Conservation (phyloP, 805 yeast genomes). For the Myxozyma monticola region DNA sequence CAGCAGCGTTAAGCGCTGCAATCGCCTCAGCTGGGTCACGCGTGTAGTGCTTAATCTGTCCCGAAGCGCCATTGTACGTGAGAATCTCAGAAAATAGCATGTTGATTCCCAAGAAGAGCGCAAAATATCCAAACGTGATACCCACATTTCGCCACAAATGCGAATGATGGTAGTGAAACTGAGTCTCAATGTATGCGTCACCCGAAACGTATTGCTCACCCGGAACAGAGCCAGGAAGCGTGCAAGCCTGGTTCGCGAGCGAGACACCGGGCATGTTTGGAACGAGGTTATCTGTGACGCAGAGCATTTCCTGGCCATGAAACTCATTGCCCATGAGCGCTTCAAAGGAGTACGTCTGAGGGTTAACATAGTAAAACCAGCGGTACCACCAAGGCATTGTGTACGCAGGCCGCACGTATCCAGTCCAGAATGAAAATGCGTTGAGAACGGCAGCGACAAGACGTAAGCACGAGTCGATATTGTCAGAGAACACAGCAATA, state of each 20-base stretch:
- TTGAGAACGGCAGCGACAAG: constrained; percentile 47
- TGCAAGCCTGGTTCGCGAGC: constrained; percentile 47
- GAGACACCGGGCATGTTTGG: constrained; percentile 52
- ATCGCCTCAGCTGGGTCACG: neutral
- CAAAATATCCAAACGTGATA: constrained; percentile 54
- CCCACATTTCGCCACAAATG: constrained; percentile 67
- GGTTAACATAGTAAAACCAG: constrained; percentile 62
- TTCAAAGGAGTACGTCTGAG: constrained; percentile 61
- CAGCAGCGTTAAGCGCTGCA: neutral
- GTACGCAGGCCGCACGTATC: constrained; percentile 50
- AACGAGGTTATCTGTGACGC: constrained; percentile 46
- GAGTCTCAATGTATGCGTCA: constrained; percentile 50
- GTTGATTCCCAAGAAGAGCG: constrained; percentile 49
- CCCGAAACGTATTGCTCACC: constrained; percentile 61
- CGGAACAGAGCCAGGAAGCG: constrained; percentile 57
- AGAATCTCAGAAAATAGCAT: constrained; percentile 42
- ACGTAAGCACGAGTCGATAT: constrained; percentile 46
- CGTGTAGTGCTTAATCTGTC: constrained; percentile 36
- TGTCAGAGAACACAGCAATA: constrained; percentile 40
- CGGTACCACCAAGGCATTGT: constrained; percentile 71
- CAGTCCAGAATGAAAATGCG: constrained; percentile 47
- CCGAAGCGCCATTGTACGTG: constrained; percentile 48
- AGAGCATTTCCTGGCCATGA: constrained; percentile 54
- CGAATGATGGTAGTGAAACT: constrained; percentile 50
- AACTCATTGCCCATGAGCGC: constrained; percentile 66